Evolutionary conservation across 192 early-diverging fungal genomes (phyloP).

Genomic region (Dispira simplex): DNA sequence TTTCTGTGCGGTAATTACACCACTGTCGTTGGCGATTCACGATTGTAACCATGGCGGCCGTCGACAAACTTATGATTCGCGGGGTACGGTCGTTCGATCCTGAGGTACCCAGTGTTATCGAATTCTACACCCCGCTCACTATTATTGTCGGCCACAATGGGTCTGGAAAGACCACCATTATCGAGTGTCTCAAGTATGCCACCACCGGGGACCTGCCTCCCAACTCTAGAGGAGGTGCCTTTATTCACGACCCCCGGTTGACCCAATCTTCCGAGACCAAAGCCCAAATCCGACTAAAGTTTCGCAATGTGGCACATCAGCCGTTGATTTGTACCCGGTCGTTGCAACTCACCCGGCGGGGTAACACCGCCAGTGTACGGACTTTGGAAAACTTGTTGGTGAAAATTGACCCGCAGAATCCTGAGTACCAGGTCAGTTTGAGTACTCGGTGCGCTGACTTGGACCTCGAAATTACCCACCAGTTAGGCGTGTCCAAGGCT

Average conservation of each 20-base stretch:
- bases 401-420: slow-evolving; percentile 33
- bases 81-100: slow-evolving; percentile 91
- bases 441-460: slow-evolving; percentile 73
- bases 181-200: slow-evolving; percentile 92
- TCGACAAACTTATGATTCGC: slow-evolving; percentile 58
- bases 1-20: too few relatives aligned
- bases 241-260: slow-evolving; percentile 92
- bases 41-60: slow-evolving; percentile 29
- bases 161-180: slow-evolving; percentile 95
- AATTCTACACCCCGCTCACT: slow-evolving; percentile 83
- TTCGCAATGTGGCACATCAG: slow-evolving; percentile 58
- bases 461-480: slow-evolving; percentile 65
- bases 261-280: slow-evolving; percentile 64
- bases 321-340: slow-evolving; percentile 64
- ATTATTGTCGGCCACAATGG: slow-evolving; percentile 94
- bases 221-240: slow-evolving; percentile 71
- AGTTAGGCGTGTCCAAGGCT: slow-evolving; percentile 79
- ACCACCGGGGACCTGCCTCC: slow-evolving; percentile 87
- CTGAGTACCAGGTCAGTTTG: slow-evolving; percentile 45
- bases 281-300: slow-evolving; percentile 81
- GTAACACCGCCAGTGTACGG: slow-evolving; percentile 35
- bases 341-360: slow-evolving; percentile 46
- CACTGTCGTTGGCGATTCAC: too few relatives aligned
- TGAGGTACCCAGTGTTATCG: slow-evolving; percentile 48
- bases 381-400: slow-evolving; percentile 68